Conservation (phyloP, 2,329 filamentous ascomycete genomes). For the Exophiala aquamarina region DNA sequence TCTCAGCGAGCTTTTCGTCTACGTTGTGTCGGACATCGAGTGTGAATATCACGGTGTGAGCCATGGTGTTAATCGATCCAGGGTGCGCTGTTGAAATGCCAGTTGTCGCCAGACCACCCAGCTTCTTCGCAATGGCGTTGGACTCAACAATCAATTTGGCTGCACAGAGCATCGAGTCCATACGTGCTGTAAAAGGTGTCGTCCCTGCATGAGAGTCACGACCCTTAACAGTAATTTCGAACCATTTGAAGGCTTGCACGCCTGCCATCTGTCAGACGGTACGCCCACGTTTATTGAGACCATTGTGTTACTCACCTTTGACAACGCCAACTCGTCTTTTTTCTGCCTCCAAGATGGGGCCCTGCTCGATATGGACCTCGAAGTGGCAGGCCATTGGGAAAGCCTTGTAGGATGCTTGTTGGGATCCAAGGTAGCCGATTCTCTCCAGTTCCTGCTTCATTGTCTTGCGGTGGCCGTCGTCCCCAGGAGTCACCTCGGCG, state of each 20-base stretch:
- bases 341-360: slow-evolving; percentile 69
- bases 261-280: slow-evolving; percentile 31
- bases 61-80: slow-evolving; percentile 65
- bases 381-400: slow-evolving; percentile 75
- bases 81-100: slow-evolving; percentile 68
- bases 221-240: slow-evolving; percentile 65
- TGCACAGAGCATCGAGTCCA: slow-evolving; percentile 69
- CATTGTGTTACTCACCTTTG: slow-evolving; percentile 39
- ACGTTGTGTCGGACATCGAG: slow-evolving; percentile 26
- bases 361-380: slow-evolving; percentile 84
- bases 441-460: slow-evolving; percentile 69
- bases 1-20: slow-evolving; percentile 23
- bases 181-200: slow-evolving; percentile 65
- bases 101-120: slow-evolving; percentile 67
- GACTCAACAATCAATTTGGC: slow-evolving; percentile 68
- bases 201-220: slow-evolving; percentile 74
- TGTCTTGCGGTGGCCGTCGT: slow-evolving; percentile 39
- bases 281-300: not conserved
- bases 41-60: slow-evolving; percentile 28
- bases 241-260: slow-evolving; percentile 76
- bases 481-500: slow-evolving; percentile 56
- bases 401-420: slow-evolving; percentile 56
- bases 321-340: slow-evolving; percentile 69
- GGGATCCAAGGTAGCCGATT: slow-evolving; percentile 67
- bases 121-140: slow-evolving; percentile 61